Percentiles rank a stretch among this genome's conserved stretches.
These are phyloP conservation scores for Apophysomyces ossiformis DNA, from an alignment of 371 early-diverging fungal species.

Conservation along the genomic window DNA sequence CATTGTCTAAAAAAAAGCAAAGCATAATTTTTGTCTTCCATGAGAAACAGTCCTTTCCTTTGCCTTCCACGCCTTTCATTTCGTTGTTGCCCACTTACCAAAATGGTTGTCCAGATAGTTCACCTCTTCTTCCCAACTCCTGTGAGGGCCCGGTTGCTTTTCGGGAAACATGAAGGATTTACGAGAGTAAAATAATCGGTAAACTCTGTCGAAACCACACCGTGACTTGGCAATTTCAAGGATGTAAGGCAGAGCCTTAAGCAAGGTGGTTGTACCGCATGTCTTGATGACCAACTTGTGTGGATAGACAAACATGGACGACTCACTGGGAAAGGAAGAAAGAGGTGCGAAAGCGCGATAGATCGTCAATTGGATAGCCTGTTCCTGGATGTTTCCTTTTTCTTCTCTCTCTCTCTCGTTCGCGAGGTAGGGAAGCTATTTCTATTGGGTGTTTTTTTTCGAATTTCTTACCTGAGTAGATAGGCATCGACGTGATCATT, in stretches of 20 bases:
- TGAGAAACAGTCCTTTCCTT: background rate
- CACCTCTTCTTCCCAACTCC: constrained; percentile 89
- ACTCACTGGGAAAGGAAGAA: constrained; percentile 63
- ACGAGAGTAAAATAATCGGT: constrained; percentile 90
- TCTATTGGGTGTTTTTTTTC: background rate
- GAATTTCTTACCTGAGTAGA: constrained; percentile 69
- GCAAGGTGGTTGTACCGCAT: constrained; percentile 91
- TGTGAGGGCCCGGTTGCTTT: constrained; percentile 84
- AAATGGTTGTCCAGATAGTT: constrained; percentile 67
- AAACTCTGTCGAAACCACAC: constrained; percentile 67
- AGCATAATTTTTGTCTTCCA: background rate
- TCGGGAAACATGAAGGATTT: constrained; percentile 95
- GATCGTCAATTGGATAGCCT: background rate
- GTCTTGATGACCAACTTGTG: constrained; percentile 93
- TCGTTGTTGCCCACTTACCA: constrained; percentile 32
- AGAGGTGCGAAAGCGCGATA: constrained; percentile 9
- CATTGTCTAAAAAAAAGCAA: constrained; percentile 47
- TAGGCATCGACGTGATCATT: constrained; percentile 84
- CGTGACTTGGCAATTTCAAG: constrained; percentile 75
- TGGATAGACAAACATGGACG: constrained; percentile 92
- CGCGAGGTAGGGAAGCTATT: background rate
- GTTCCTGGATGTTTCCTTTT: constrained; percentile 1
- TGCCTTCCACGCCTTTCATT: no score
- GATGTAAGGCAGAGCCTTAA: constrained; percentile 83
- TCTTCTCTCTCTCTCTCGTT: background rate